Percentiles rank a stretch among this genome's conserved stretches.
Conservation (phyloP, 805 yeast species). For the Lachancea quebecensis region DNA sequence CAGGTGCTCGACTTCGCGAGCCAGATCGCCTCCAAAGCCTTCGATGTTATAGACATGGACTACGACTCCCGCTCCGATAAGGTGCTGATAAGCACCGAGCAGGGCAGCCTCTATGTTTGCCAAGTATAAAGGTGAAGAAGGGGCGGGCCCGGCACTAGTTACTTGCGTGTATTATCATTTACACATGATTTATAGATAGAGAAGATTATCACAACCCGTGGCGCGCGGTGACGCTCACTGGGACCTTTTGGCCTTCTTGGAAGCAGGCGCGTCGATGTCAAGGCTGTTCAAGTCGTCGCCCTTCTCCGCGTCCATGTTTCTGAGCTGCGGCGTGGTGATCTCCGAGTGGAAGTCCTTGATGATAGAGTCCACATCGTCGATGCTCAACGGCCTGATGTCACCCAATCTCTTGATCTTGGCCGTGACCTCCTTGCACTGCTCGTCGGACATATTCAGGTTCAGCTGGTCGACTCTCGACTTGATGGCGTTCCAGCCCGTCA, state of each 20-base stretch:
- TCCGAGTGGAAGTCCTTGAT: constrained; percentile 89
- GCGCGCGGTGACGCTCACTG: constrained; percentile 1
- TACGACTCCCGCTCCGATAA: constrained; percentile 2
- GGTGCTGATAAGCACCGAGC: constrained; percentile 1
- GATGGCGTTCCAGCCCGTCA: constrained; percentile 99
- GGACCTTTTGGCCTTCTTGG: constrained; percentile 28
- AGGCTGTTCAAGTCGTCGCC: constrained; percentile 21
- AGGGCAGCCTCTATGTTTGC: constrained; percentile 3
- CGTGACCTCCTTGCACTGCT: constrained; percentile 92
- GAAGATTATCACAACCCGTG: background rate
- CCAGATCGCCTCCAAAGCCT: background rate
- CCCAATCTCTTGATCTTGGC: constrained; percentile 89
- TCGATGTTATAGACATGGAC: constrained; percentile 5
- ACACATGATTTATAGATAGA: background rate
- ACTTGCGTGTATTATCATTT: background rate
- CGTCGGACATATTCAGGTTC: constrained; percentile 82
- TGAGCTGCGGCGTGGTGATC: constrained; percentile 46
- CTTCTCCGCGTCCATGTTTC: constrained; percentile 22
- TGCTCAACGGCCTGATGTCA: constrained; percentile 87
- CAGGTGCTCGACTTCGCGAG: background rate
- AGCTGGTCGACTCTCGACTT: constrained; percentile 96
- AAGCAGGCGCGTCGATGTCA: constrained; percentile 21
- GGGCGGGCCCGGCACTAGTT: too few relatives aligned
- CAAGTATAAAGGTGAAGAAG: background rate
- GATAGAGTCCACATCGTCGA: constrained; percentile 96